A percentile compares a stretch with the other conserved stretches of the same genome.
phyloP scores from a whole-genome alignment of 495 filamentous ascomycete genomes.

The Evernia prunastri region DNA sequence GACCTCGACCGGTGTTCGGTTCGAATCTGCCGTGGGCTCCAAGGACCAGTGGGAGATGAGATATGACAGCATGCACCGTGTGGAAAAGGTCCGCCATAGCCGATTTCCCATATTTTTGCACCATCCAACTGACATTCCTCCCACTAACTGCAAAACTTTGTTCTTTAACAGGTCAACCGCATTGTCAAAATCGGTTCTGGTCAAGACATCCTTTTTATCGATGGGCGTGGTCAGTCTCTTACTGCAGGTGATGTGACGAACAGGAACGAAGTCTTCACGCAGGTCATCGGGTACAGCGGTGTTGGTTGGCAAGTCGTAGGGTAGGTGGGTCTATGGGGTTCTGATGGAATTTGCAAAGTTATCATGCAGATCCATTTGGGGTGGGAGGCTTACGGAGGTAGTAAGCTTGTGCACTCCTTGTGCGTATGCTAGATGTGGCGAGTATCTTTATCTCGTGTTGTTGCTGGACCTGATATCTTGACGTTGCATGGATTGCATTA shows the following conservation, averaged over 20 bases:
- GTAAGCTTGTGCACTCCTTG: too few species aligned
- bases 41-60: neutral
- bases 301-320: slow-evolving; percentile 24
- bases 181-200: neutral
- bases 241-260: slow-evolving; percentile 15
- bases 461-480: neutral
- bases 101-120: neutral
- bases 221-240: neutral
- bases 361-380: too few species aligned
- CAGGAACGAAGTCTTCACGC: slow-evolving; percentile 29
- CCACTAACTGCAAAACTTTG: neutral
- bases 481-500: too few species aligned
- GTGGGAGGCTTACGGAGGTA: too few species aligned
- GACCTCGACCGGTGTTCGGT: neutral
- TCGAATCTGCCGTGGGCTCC: neutral
- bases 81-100: neutral
- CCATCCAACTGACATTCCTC: neutral
- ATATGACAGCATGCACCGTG: neutral
- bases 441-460: too few species aligned
- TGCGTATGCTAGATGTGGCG: too few species aligned
- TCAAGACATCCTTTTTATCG: neutral
- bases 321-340: neutral
- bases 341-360: too few species aligned
- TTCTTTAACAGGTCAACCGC: slow-evolving; percentile 1
- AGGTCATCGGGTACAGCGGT: slow-evolving; percentile 28